Base-by-base conservation (phyloP, 202 grass and related monocot genomes). In the Digitaria exilis region DNA sequence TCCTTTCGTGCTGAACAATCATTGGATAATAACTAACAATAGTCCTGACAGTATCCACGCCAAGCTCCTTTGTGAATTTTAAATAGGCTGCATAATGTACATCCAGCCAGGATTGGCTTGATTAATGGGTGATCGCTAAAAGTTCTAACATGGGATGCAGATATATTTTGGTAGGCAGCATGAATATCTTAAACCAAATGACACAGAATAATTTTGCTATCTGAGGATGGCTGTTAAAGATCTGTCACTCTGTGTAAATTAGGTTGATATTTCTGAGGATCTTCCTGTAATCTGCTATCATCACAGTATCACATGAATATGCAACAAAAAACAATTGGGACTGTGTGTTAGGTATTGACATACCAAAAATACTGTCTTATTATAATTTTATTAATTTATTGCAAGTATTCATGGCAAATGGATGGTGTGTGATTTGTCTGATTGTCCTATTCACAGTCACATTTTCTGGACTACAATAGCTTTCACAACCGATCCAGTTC, bases 221-320 rank as follows among this genome's bases (percentile, higher is more conserved):
- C 13, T 42, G 19, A 63, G 39, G 65, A 55, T 56, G 45, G 17
- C 56, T 49, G 65, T 72, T 72, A 16, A 65, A 63, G 56, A 71
- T 77, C n/a, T 77, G 13, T 71, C 21, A 19, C 54, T 71, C 17
- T 7, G 18, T 18, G 16, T 65, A 57, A 55, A 64, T 82, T 71
- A 78, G 43, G 65, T 28, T 43, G 12, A 72, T 83, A 35, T 83
- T 65, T 73, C 68, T 16, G 1, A 55, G 73, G 57, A 79, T 83
- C 46, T 79, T 71, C 57, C 26, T 42, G 59, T 64, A 44, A 78
- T 32, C 29, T 77, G 41, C 22, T 44, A 37, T 52, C 4, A 25
- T 87, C 16, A 48, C 42, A 77, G 7, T n/a, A 37, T 37, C 35
- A 37, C 35, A 37, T 6, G 4, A 37, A 37, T 37, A 37, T 6